Evolutionary conservation across 208 protist genomes (phyloP), one percentile per base, ranked within the genome.

Genomic region (Herpetomonas samuelpessoai): DNA sequence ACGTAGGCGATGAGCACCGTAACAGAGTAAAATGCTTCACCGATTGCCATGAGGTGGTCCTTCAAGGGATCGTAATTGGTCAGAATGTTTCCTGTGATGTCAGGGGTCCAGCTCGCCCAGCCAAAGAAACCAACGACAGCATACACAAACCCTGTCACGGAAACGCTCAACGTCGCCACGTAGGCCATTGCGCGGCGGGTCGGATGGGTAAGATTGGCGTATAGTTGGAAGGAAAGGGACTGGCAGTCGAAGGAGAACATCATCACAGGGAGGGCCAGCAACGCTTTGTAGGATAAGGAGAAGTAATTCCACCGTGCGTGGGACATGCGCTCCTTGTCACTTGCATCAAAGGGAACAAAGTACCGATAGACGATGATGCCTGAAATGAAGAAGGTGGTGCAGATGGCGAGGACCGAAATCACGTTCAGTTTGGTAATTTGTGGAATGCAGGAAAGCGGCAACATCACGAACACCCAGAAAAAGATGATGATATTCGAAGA

Each of bases 161-260:
- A 18, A 19, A 87, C 69, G 63, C 80, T 87, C 21, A 74, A 1
- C 24, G 65, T 72, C 16, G 83, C 59, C 39, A 91, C 83, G 54
- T 72, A 78, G 10, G 53, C 45, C 79, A 91, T 87, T 31, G 39
- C 68, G 39, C 49, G 54, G 7, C 77, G 65, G 16, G 69, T 58
- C 4, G 68, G 53, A 12, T 59, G 28, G 16, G 27, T 38, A n/a
- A 91, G 61, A 16, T 57, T 62, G 3, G 71, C 49, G 60, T 81
- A 87, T 1, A 91, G 47, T 52, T 87, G 79, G 59, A 91, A 91
- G 0, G 81, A 74, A 0, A 91, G 64, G 2, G 83, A 79, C 61
- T 91, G 83, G 48, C 83, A 91, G 50, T 87, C 83, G 54, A 85
- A 91, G 22, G 80, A 77, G 51, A 91, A 91, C 65, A 87, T 81